Percentiles rank a stretch among this genome's conserved stretches.
phyloP scores from a whole-genome alignment of 805 yeast genomes.

The Debaryomyces castellii region DNA sequence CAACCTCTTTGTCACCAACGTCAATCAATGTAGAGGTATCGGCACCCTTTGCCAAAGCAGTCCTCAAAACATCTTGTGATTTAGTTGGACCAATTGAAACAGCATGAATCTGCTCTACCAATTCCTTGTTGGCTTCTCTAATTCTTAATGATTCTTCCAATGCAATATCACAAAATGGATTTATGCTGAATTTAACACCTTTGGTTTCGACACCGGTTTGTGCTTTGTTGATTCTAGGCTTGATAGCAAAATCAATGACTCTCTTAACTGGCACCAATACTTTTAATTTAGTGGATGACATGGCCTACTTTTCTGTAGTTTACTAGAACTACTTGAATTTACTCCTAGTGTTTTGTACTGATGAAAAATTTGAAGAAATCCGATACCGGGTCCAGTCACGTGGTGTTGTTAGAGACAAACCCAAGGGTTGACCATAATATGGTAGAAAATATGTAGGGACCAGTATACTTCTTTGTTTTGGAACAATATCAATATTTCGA shows the following conservation, averaged over 20 bases:
- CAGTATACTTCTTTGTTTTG: too few species aligned
- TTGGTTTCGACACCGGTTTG: slow-evolving; percentile 81
- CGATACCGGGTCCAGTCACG: slow-evolving; percentile 2
- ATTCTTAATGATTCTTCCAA: slow-evolving; percentile 90
- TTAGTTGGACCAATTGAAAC: slow-evolving; percentile 88
- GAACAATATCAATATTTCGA: too few species aligned
- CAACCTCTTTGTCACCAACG: slow-evolving; percentile 69
- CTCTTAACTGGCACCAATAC: slow-evolving; percentile 94
- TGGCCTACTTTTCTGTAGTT: neutral
- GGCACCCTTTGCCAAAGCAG: slow-evolving; percentile 93
- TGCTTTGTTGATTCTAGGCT: slow-evolving; percentile 87
- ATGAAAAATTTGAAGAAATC: slow-evolving; percentile 1
- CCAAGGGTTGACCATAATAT: too few species aligned
- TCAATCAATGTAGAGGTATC: slow-evolving; percentile 83
- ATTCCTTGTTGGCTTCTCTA: slow-evolving; percentile 59
- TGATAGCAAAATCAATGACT: slow-evolving; percentile 89
- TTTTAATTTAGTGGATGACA: slow-evolving; percentile 47
- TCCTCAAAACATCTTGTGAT: slow-evolving; percentile 83
- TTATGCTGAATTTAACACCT: slow-evolving; percentile 89
- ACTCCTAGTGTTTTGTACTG: neutral
- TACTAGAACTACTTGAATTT: neutral
- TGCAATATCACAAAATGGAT: slow-evolving; percentile 98
- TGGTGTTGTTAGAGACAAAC: neutral
- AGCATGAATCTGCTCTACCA: slow-evolving; percentile 83
- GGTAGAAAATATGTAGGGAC: too few species aligned